Conservation (phyloP, 2,329 filamentous ascomycete species). For the Penicillium psychrosexuale region DNA sequence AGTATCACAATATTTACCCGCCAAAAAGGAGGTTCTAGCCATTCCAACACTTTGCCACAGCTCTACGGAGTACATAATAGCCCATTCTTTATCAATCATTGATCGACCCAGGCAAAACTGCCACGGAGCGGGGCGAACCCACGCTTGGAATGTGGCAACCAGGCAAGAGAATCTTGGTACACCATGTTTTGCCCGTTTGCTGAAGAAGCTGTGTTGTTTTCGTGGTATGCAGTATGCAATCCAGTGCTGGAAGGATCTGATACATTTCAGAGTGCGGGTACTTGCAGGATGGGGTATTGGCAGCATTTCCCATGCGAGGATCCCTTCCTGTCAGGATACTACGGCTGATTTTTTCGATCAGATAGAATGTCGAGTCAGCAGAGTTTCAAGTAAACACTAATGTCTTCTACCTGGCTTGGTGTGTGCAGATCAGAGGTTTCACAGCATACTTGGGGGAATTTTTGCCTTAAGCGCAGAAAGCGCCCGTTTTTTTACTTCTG, state of each 20-base stretch:
- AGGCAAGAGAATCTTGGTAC: background rate
- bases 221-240: background rate
- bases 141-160: slow-evolving; percentile 1
- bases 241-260: background rate
- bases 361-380: background rate
- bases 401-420: background rate
- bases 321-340: slow-evolving; percentile 5
- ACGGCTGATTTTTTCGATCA: background rate
- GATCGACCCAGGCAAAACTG: background rate
- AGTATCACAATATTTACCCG: background rate
- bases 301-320: slow-evolving; percentile 6
- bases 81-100: slow-evolving; percentile 1
- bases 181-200: background rate
- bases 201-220: background rate
- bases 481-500: background rate
- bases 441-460: background rate
- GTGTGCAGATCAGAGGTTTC: background rate
- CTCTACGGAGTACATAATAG: background rate
- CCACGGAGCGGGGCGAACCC: slow-evolving; percentile 4
- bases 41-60: background rate
- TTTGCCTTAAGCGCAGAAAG: background rate
- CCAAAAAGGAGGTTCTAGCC: background rate
- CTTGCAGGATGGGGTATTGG: background rate
- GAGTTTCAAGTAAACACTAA: background rate
- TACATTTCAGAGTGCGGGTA: background rate